Conservation (phyloP, 306 rosid genomes). For the Spatholobus suberectus region DNA sequence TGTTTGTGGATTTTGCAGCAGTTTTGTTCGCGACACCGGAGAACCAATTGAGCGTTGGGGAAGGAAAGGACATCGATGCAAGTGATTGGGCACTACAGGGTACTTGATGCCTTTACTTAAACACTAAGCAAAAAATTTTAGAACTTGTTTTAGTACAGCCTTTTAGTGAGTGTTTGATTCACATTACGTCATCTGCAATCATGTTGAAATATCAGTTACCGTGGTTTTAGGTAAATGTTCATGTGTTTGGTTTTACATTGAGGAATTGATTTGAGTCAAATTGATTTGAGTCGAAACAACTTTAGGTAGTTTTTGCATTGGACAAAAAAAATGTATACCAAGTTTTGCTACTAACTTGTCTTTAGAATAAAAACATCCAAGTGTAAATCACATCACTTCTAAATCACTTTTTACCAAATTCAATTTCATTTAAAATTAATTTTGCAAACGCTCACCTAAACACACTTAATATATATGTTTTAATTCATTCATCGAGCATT, state of each 20-base stretch:
- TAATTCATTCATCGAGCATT: neutral
- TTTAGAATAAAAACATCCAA: too few relatives aligned
- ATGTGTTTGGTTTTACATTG: too few relatives aligned
- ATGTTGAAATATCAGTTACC: too few relatives aligned
- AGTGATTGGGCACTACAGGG: conserved; percentile 91
- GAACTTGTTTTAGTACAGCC: neutral
- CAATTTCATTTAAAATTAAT: too few relatives aligned
- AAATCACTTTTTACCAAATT: neutral
- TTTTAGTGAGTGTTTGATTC: neutral
- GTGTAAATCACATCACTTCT: neutral
- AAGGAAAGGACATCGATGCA: conserved; percentile 51
- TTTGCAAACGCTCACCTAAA: too few relatives aligned
- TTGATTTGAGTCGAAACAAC: too few relatives aligned
- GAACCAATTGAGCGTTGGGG: conserved; percentile 61
- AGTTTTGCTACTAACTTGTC: too few relatives aligned
- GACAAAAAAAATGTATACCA: too few relatives aligned
- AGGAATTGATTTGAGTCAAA: too few relatives aligned
- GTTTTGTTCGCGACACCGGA: conserved; percentile 71
- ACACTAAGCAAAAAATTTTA: neutral
- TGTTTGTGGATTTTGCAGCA: conserved; percentile 44
- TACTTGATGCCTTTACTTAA: conserved; percentile 14
- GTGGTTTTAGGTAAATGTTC: too few relatives aligned
- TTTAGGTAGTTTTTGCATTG: too few relatives aligned
- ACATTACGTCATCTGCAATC: too few relatives aligned
- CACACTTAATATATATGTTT: neutral